These are phyloP conservation scores for Rutidosis leptorrhynchoides DNA, from an alignment of 129 eudicot genomes.

Conservation along the genomic window DNA sequence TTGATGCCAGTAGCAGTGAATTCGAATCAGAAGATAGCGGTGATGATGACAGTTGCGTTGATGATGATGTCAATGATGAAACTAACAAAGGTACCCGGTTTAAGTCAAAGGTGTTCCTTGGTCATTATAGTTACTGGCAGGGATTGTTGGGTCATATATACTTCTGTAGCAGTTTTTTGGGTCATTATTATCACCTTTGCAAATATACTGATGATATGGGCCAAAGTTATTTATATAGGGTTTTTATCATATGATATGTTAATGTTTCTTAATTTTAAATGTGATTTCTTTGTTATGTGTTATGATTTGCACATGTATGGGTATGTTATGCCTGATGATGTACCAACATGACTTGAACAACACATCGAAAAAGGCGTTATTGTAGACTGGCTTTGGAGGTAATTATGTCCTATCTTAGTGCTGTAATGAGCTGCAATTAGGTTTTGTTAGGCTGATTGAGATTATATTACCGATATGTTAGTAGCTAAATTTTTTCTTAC, in stretches of 20 bases:
- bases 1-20: slow-evolving; percentile 30
- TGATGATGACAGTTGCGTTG: slow-evolving; percentile 34
- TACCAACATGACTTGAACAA: slow-evolving; percentile 65
- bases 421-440: slow-evolving; percentile 4
- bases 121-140: too few species aligned
- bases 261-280: not conserved
- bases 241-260: slow-evolving; percentile 2
- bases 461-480: not conserved
- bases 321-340: slow-evolving; percentile 95
- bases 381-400: slow-evolving; percentile 95
- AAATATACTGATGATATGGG: too few species aligned
- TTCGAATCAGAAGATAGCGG: slow-evolving; percentile 42
- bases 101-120: slow-evolving; percentile 23
- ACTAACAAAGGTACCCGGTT: slow-evolving; percentile 7
- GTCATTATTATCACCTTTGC: too few species aligned
- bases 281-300: not conserved
- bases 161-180: too few species aligned
- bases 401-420: slow-evolving; percentile 4
- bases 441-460: not conserved
- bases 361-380: slow-evolving; percentile 85
- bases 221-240: too few species aligned
- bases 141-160: too few species aligned
- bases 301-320: slow-evolving; percentile 65
- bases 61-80: slow-evolving; percentile 15
- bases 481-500: not conserved